These are phyloP conservation scores for Pterulicium gracile DNA, from an alignment of 1,284 basidiomycete genomes.

Conservation along the genomic window DNA sequence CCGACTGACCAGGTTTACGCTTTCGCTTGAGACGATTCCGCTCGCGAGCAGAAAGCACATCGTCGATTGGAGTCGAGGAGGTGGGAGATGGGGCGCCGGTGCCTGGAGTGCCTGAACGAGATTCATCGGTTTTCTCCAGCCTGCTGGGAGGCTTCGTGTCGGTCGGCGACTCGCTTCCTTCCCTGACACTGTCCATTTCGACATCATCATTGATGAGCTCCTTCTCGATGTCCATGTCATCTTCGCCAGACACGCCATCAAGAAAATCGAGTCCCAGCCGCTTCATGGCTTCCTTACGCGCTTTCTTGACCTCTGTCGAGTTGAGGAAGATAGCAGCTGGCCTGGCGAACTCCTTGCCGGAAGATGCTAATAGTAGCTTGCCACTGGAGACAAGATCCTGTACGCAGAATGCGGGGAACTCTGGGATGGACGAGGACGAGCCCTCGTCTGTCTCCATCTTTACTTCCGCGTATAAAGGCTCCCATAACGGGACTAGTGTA, in stretches of 20 bases:
- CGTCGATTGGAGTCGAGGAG: conserved; percentile 25
- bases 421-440: conserved; percentile 32
- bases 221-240: conserved; percentile 62
- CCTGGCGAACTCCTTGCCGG: conserved; percentile 77
- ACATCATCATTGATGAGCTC: conserved; percentile 54
- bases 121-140: conserved; percentile 18
- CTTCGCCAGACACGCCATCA: conserved; percentile 57
- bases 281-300: conserved; percentile 73
- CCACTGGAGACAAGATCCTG: conserved; percentile 65
- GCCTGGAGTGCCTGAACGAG: conserved; percentile 46
- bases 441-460: conserved; percentile 18
- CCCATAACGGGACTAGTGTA: conserved; percentile 76
- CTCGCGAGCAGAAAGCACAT: conserved; percentile 71
- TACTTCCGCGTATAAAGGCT: conserved; percentile 30
- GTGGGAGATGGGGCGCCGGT: conserved; percentile 38
- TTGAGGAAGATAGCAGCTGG: conserved; percentile 59
- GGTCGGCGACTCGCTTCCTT: conserved; percentile 22
- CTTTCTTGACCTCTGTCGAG: conserved; percentile 66
- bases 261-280: conserved; percentile 77
- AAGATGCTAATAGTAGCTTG: conserved; percentile 73
- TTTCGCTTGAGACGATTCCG: conserved; percentile 87
- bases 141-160: conserved; percentile 15
- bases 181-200: conserved; percentile 29
- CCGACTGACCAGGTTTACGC: conserved; percentile 76
- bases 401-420: conserved; percentile 63